Conservation (phyloP, 768 basidiomycete species). For the Leccinum pellstonianum region DNA sequence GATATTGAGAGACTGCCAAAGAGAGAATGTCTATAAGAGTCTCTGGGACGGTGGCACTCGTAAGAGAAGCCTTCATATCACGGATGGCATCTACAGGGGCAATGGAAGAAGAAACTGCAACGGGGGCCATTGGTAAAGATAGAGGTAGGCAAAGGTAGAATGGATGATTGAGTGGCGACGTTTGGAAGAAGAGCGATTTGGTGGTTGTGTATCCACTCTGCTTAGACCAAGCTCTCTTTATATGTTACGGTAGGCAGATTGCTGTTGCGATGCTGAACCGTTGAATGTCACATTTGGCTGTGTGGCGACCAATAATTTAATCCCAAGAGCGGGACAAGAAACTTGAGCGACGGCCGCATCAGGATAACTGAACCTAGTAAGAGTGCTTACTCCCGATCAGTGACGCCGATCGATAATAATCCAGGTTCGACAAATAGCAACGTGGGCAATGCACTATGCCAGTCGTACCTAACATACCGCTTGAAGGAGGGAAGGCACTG, state of each 20-base stretch:
- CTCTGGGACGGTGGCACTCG: slow-evolving; percentile 3
- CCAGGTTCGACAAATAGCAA: not conserved
- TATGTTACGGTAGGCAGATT: slow-evolving; percentile 8
- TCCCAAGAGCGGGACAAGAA: not conserved
- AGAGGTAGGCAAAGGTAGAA: not conserved
- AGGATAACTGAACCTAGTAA: not conserved
- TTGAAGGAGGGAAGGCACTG: not conserved
- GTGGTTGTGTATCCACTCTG: slow-evolving; percentile 4
- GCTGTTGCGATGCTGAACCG: not conserved
- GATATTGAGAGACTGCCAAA: slow-evolving; percentile 22
- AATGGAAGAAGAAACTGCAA: slow-evolving; percentile 10
- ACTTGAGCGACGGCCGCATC: slow-evolving; percentile 5
- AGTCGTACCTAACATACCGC: slow-evolving; percentile 4
- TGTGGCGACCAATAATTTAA: not conserved
- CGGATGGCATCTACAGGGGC: slow-evolving; percentile 10
- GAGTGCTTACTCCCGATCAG: slow-evolving; percentile 2
- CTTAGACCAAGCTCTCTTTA: slow-evolving; percentile 19
- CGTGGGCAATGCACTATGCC: not conserved
- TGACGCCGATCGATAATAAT: slow-evolving; percentile 12
- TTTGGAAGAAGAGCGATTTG: slow-evolving; percentile 1
- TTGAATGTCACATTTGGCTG: not conserved
- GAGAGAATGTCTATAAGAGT: slow-evolving; percentile 27
- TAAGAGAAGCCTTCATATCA: slow-evolving; percentile 18
- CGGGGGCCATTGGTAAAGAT: slow-evolving; percentile 15
- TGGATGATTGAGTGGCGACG: not conserved